Conservation (phyloP, 2,329 filamentous ascomycete genomes). For the Ophiostoma novo-ulmi region DNA sequence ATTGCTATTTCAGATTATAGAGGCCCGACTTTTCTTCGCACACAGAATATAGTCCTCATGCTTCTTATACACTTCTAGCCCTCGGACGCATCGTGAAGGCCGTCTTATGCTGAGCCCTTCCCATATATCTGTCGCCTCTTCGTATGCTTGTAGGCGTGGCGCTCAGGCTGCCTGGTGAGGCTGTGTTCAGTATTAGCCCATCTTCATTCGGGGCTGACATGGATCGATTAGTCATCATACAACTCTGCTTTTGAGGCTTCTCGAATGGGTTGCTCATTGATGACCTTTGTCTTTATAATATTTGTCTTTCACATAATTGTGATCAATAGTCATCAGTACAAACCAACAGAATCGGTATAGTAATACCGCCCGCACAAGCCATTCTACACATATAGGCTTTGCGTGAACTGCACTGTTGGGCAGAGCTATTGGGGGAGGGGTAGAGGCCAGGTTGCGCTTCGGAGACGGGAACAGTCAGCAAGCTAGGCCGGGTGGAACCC, state of each 20-base stretch:
- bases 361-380: too few relatives aligned
- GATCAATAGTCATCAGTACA: background rate
- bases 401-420: background rate
- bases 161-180: background rate
- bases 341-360: background rate
- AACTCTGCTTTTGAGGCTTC: background rate
- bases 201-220: too few relatives aligned
- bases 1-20: background rate
- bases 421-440: background rate
- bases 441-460: conserved; percentile 10
- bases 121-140: background rate
- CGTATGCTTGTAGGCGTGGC: background rate
- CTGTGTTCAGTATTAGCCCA: background rate
- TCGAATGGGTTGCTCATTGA: background rate
- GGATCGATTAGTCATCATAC: background rate
- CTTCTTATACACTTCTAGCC: background rate
- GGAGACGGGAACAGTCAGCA: conserved; percentile 15
- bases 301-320: background rate
- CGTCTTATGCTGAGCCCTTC: background rate
- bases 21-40: background rate
- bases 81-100: background rate
- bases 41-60: background rate
- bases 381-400: too few relatives aligned
- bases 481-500: conserved; percentile 26
- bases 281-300: background rate